These are phyloP conservation scores for Camellia lanceoleosa DNA, from an alignment of 148 eudicot species.

Conservation along the genomic window DNA sequence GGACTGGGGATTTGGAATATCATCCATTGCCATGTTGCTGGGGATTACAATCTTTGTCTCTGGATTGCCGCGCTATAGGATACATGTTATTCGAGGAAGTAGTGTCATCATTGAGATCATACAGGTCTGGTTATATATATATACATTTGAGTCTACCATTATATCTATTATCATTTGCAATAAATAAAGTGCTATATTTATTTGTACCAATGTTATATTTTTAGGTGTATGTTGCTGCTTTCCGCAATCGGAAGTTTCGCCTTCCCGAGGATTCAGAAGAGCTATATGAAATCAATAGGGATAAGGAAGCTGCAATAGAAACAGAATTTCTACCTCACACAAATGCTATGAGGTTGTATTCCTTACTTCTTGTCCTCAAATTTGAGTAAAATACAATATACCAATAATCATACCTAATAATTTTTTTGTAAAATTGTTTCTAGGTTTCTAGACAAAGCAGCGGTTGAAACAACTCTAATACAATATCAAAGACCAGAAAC, in stretches of 20 bases:
- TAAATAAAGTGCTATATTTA: neutral
- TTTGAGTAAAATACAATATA: no score
- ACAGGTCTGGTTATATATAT: constrained; percentile 27
- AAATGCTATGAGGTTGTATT: neutral
- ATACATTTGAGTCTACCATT: neutral
- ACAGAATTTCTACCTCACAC: constrained; percentile 37
- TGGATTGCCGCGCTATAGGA: constrained; percentile 40
- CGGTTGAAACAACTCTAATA: constrained; percentile 25
- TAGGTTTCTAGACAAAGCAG: constrained; percentile 54
- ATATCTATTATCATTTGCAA: neutral
- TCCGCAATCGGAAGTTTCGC: constrained; percentile 34
- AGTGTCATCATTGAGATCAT: constrained; percentile 37
- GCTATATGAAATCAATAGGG: constrained; percentile 35
- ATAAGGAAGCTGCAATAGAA: constrained; percentile 30
- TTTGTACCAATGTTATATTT: neutral
- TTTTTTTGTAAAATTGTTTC: neutral
- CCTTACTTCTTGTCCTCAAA: no score
- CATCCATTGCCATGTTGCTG: constrained; percentile 28
- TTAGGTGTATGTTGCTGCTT: constrained; percentile 43
- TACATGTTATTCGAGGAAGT: constrained; percentile 31
- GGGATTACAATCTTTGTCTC: constrained; percentile 16
- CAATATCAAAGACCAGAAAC: neutral
- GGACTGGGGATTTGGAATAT: constrained; percentile 35
- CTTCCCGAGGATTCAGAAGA: constrained; percentile 31
- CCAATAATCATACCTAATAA: no score